Evolutionary conservation across 768 basidiomycete species (phyloP), one percentile per base, ranked within the genome.

Genomic region (Tricholoma saponaceum): DNA sequence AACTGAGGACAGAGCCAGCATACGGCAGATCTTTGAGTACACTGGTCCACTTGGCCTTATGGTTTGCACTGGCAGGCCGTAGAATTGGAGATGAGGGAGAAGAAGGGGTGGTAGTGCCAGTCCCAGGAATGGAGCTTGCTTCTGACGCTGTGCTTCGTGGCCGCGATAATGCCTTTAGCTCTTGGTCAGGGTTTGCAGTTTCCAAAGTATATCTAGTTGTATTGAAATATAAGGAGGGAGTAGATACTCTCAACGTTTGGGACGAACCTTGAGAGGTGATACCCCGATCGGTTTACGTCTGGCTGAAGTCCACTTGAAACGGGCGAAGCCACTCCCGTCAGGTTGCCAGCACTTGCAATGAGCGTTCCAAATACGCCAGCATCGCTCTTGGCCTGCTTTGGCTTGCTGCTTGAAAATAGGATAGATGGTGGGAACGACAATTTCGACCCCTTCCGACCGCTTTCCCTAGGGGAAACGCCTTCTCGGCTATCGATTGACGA

Each of bases 351-450:
- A 56, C 84, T 84, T 7, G 86, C 82, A 18, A 94, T 84, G 32
- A 92, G 78, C 4, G 88, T 80, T 0, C 87, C 89, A 57, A 88
- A 79, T 2, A 87, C 87, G 6, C 87, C 86, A 0, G 76, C 87
- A 23, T 83, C n/a, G n/a, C n/a, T n/a, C 58, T 78, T 72, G 12
- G 79, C 76, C 47, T 76, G 71, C 6, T 73, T 22, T 7, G 37
- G 49, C 22, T 54, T 58, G 28, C 55, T 58, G n/a, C 55, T 55
- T 14, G 26, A 49, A 14, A 60, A 10, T 7, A n/a, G n/a, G n/a
- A 47, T 9, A 14, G 56, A 59, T 14, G 59, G 55, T 16, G 56
- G 16, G 30, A 56, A 51, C 7, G 47, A 52, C 0, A 55, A 16
- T 41, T 30, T 62, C 3, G 57, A 37, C 35, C 46, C 54, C 49